These are phyloP conservation scores for Magnusiomyces magnusii DNA, from an alignment of 1,139 yeast species.

Conservation along the genomic window DNA sequence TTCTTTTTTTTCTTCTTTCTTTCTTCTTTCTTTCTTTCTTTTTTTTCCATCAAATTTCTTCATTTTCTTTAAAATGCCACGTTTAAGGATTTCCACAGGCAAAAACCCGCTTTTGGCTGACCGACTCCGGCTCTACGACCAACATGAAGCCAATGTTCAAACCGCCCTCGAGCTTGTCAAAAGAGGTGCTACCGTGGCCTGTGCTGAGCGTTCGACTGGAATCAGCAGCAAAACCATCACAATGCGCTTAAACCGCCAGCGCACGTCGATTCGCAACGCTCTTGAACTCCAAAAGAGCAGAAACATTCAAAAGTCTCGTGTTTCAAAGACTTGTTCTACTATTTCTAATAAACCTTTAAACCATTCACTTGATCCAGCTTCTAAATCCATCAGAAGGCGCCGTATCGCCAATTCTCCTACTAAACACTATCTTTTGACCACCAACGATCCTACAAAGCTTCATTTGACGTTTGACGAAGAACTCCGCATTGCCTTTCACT, in stretches of 20 bases:
- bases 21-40: not conserved
- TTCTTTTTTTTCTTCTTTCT: not conserved
- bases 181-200: not conserved
- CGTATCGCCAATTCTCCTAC: not conserved
- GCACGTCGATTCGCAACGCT: not conserved
- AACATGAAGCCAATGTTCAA: conserved; percentile 2
- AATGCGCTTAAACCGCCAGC: not conserved
- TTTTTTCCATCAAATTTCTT: not conserved
- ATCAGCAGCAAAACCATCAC: conserved; percentile 4
- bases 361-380: not conserved
- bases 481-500: not conserved
- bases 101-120: not conserved
- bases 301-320: not conserved
- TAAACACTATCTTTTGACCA: not conserved
- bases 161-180: conserved; percentile 2
- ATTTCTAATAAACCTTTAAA: not conserved
- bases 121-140: conserved; percentile 1
- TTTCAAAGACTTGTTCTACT: not conserved
- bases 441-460: conserved; percentile 3
- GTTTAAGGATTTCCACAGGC: not conserved
- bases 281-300: not conserved
- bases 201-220: conserved; percentile 1
- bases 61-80: conserved; percentile 1
- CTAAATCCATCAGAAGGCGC: too few relatives aligned
- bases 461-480: conserved; percentile 6